phyloP scores from a whole-genome alignment of 75 land plant genomes.

The Cunninghamia lanceolata region DNA sequence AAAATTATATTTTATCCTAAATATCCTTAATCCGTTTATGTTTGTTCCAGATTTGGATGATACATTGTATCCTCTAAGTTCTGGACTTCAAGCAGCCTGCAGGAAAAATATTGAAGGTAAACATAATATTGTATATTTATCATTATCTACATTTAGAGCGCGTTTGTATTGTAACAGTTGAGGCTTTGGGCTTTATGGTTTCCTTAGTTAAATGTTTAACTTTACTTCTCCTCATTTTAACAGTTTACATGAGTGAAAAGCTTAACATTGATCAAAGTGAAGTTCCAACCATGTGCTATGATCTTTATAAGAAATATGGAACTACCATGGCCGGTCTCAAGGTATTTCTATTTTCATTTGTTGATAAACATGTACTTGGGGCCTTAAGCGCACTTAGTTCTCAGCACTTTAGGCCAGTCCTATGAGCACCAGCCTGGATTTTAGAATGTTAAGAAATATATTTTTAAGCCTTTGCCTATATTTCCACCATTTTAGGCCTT shows the following conservation, averaged over 20 bases:
- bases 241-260: slow-evolving; percentile 71
- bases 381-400: not conserved
- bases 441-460: not conserved
- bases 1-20: not conserved
- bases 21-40: not conserved
- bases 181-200: not conserved
- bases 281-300: slow-evolving; percentile 67
- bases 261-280: slow-evolving; percentile 57
- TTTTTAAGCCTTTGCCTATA: not conserved
- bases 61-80: slow-evolving; percentile 30
- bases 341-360: slow-evolving; percentile 26
- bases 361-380: not conserved
- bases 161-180: no score
- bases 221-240: not conserved
- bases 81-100: slow-evolving; percentile 22
- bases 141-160: not conserved
- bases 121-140: not conserved
- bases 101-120: slow-evolving; percentile 28
- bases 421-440: not conserved
- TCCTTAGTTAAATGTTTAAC: not conserved
- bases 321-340: slow-evolving; percentile 89
- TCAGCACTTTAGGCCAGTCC: not conserved
- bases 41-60: slow-evolving; percentile 28
- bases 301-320: slow-evolving; percentile 65
- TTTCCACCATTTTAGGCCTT: not conserved